These are phyloP conservation scores for Pseudogymnoascus sp. DNA, from an alignment of 2,329 filamentous ascomycete species.

Conservation along the genomic window DNA sequence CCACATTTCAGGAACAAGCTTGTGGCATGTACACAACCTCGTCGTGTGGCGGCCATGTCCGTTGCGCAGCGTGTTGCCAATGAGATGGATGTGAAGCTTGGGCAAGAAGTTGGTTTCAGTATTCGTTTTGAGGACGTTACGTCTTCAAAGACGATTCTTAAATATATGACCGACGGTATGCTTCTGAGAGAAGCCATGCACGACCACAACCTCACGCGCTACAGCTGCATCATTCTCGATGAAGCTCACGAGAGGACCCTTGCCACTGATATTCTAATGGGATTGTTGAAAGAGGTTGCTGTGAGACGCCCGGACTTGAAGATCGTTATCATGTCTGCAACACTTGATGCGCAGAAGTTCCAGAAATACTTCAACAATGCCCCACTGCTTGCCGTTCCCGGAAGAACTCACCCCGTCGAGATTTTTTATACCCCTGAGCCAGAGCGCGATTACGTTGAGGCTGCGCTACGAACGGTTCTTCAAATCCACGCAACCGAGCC, in stretches of 20 bases:
- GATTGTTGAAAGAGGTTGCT: conserved; percentile 84
- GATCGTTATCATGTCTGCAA: conserved; percentile 98
- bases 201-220: conserved; percentile 82
- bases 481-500: conserved; percentile 92
- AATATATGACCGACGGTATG: conserved; percentile 99
- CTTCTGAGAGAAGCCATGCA: conserved; percentile 93
- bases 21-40: conserved; percentile 93
- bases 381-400: conserved; percentile 85
- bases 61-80: conserved; percentile 96
- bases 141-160: conserved; percentile 77
- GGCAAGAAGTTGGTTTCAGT: conserved; percentile 94
- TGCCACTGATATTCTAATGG: conserved; percentile 96
- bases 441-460: conserved; percentile 94
- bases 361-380: conserved; percentile 95
- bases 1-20: conserved; percentile 80
- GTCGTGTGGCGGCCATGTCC: conserved; percentile 96
- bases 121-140: conserved; percentile 98
- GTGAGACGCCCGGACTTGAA: conserved; percentile 79
- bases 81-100: conserved; percentile 88
- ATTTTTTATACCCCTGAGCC: conserved; percentile 97
- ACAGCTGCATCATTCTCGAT: conserved; percentile 96
- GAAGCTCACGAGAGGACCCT: conserved; percentile 97
- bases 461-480: conserved; percentile 84
- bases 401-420: conserved; percentile 91
- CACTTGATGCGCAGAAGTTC: conserved; percentile 94